Percentiles rank a stretch among this genome's conserved stretches.
Conservation (phyloP, 768 basidiomycete genomes). For the Coprinellus micaceus region DNA sequence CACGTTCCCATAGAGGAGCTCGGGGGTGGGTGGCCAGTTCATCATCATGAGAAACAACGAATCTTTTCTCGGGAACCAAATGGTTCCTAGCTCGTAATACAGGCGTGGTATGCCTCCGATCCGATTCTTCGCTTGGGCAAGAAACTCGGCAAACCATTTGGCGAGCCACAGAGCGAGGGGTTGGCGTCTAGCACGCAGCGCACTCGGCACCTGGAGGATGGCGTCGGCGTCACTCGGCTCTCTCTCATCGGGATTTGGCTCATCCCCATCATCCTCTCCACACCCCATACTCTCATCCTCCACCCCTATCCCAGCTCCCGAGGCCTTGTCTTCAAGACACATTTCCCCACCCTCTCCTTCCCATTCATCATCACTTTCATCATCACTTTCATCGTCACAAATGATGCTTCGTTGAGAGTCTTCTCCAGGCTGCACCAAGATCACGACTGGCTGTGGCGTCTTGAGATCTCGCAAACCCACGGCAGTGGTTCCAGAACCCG, state of each 20-base stretch:
- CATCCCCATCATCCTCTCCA: neutral
- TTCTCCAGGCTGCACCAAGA: too few species aligned
- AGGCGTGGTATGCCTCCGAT: too few species aligned
- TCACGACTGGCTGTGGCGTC: too few species aligned
- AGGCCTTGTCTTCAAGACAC: neutral
- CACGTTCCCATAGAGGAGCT: slow-evolving; percentile 1
- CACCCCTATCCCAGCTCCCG: neutral
- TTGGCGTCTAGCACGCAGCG: neutral
- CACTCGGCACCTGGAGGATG: neutral
- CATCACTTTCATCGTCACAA: neutral
- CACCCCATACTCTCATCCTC: neutral
- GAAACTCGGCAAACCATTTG: too few species aligned
- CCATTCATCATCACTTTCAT: neutral
- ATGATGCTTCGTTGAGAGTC: neutral
- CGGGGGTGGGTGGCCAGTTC: neutral
- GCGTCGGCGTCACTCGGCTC: neutral
- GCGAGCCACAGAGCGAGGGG: too few species aligned
- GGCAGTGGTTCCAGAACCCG: too few species aligned
- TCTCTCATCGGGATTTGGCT: neutral
- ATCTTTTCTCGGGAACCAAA: slow-evolving; percentile 4
- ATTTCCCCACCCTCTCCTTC: slow-evolving; percentile 1
- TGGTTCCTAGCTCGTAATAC: neutral
- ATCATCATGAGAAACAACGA: slow-evolving; percentile 5
- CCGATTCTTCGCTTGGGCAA: too few species aligned
- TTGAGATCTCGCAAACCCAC: too few species aligned